Evolutionary conservation across 148 eudicot genomes (phyloP), one percentile per base, ranked within the genome.

Genomic region (Rhododendron ferrugineum): DNA sequence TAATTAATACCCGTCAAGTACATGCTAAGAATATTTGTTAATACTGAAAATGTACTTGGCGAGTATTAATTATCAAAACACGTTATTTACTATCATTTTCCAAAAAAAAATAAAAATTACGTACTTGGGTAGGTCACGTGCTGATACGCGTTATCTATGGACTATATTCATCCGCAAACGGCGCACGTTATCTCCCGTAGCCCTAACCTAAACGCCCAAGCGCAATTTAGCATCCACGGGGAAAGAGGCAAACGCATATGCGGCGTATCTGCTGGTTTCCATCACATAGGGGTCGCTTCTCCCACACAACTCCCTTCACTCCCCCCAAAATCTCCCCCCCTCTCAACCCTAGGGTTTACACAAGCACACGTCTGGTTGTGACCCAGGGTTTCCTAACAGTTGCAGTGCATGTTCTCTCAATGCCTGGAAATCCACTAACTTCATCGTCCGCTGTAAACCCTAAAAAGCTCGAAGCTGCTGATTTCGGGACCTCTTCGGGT

Each of bases 321-420:
- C 76, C 23, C 23, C 36, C 9, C 0, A 11, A 26, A 68, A 62
- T 23, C 15, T 44, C 37, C 28, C 32, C 14, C 26, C 1, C 34
- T 47, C 76, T 76, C 60, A 49, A 36, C 28, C 58, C 58, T 78
- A 42, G 72, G 82, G 89, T 87, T 83, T 84, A 70, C 22, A 20
- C 5, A 60, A 58, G 1, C 23, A 22, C 1, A 16, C 22, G 6
- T 16, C 6, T 46, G 44, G 44, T 50, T 16, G 20, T 6, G 1
- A 83, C 14, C 23, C 50, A 83, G 85, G 80, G 80, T 60, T 83
- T 73, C 76, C 23, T 2, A 5, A 34, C 32, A 20, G 49, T 23
- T 5, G n/a, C 32, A 7, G 72, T 81, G 50, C 28, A 26, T 83
- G 81, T 78, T 84, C 76, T 89, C 81, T 91, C 93, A 91, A 93